Evolutionary conservation across 306 rosid species (phyloP).

Genomic region (Sicyos edulis): DNA sequence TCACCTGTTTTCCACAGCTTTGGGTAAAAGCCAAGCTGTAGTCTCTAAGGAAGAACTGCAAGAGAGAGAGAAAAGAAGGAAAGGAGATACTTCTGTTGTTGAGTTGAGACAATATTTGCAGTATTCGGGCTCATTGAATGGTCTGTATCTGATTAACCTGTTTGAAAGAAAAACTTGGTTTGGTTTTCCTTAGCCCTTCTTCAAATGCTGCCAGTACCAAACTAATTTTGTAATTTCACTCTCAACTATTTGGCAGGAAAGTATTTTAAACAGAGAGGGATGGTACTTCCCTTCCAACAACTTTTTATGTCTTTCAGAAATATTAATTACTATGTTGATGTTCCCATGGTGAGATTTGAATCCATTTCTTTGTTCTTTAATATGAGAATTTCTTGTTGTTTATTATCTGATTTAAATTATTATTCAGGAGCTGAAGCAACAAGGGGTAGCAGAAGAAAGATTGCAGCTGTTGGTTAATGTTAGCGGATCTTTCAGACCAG

Average conservation of each 20-base stretch:
- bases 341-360: constrained; percentile 68
- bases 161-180: constrained; percentile 1
- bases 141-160: constrained; percentile 36
- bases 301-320: constrained; percentile 90
- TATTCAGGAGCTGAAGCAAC: constrained; percentile 84
- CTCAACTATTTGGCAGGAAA: constrained; percentile 50
- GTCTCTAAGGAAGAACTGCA: constrained; percentile 81
- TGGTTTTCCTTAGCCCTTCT: background rate
- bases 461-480: constrained; percentile 72
- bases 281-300: constrained; percentile 98
- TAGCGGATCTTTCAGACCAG: constrained; percentile 87
- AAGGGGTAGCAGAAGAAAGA: constrained; percentile 78
- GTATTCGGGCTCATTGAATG: constrained; percentile 69
- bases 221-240: constrained; percentile 13
- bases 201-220: background rate
- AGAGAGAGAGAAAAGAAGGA: constrained; percentile 80
- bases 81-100: constrained; percentile 59
- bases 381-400: constrained; percentile 23
- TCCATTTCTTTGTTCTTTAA: constrained; percentile 8
- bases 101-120: constrained; percentile 89
- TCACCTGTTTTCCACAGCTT: constrained; percentile 40
- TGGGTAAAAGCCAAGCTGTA: constrained; percentile 83
- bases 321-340: constrained; percentile 82
- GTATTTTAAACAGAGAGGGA: constrained; percentile 77
- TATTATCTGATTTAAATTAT: constrained; percentile 34